Percentiles rank a stretch among this genome's conserved stretches.
phyloP scores from a whole-genome alignment of 139 green algal species.

The Auxenochlorella pyrenoidosa region DNA sequence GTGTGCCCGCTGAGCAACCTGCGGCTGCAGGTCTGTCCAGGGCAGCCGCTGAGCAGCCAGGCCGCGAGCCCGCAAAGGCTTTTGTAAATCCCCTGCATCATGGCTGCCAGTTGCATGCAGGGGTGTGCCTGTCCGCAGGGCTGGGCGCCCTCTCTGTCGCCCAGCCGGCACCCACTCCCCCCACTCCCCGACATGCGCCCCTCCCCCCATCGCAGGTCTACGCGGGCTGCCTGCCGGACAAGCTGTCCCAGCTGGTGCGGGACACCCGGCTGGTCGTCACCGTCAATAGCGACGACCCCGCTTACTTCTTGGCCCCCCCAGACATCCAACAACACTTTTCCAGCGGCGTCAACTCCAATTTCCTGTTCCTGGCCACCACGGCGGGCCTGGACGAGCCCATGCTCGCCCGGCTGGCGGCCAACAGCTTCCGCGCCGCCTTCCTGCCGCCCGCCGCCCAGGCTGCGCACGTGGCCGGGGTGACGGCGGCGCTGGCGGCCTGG shows the following conservation, averaged over 20 bases:
- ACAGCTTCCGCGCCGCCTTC: conserved; percentile 50
- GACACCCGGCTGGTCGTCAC: conserved; percentile 43
- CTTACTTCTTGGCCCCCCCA: conserved; percentile 53
- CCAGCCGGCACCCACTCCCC: neutral
- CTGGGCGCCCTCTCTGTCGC: too few relatives aligned
- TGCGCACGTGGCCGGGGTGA: neutral
- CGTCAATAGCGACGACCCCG: conserved; percentile 73
- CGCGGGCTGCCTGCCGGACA: conserved; percentile 39
- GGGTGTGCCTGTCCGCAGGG: too few relatives aligned
- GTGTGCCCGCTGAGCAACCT: conserved; percentile 81
- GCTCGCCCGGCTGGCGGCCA: conserved; percentile 43
- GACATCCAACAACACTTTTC: neutral
- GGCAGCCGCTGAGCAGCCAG: too few relatives aligned
- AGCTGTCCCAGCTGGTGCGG: conserved; percentile 41
- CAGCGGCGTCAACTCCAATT: conserved; percentile 64
- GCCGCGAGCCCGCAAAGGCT: neutral
- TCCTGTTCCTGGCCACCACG: conserved; percentile 38
- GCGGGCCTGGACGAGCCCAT: conserved; percentile 23
- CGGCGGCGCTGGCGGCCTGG: conserved; percentile 9
- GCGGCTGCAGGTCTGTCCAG: conserved; percentile 51
- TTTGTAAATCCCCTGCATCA: too few relatives aligned
- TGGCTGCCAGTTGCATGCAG: too few relatives aligned
- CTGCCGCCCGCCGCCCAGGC: conserved; percentile 29
- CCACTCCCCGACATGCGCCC: neutral
- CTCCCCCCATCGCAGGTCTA: conserved; percentile 52